These are phyloP conservation scores for Neonectria coccinea DNA, from an alignment of 2,329 filamentous ascomycete species.

Conservation along the genomic window DNA sequence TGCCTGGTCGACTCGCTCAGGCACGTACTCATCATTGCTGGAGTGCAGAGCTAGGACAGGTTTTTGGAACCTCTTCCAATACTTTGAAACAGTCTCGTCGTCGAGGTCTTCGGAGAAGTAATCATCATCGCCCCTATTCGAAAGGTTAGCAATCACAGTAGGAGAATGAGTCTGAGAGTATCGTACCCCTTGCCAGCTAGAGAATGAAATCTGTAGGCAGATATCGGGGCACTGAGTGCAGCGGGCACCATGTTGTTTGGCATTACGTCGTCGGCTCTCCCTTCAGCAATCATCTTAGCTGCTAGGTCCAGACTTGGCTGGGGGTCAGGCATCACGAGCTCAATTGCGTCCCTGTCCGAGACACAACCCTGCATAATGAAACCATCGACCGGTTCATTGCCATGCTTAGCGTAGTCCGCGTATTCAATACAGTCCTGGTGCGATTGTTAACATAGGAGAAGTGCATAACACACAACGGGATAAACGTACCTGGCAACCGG, in stretches of 20 bases:
- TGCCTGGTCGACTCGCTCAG: slow-evolving; percentile 67
- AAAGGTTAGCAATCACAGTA: background rate
- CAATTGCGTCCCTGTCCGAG: slow-evolving; percentile 77
- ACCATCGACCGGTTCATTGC: slow-evolving; percentile 72
- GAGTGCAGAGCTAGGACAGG: slow-evolving; percentile 75
- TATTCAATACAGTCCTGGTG: slow-evolving; percentile 69
- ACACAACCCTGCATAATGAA: slow-evolving; percentile 85
- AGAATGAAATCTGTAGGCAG: slow-evolving; percentile 65
- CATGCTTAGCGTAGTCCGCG: slow-evolving; percentile 55
- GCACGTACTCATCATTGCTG: slow-evolving; percentile 74
- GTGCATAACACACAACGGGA: background rate
- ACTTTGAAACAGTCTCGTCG: slow-evolving; percentile 64
- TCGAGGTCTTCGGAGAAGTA: slow-evolving; percentile 86
- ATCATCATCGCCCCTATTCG: slow-evolving; percentile 78
- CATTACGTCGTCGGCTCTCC: slow-evolving; percentile 67
- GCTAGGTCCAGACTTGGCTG: slow-evolving; percentile 62
- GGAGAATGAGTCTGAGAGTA: slow-evolving; percentile 14
- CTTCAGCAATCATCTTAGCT: slow-evolving; percentile 65
- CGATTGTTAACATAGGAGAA: slow-evolving; percentile 1
- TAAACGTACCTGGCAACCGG: slow-evolving; percentile 64
- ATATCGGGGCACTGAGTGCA: slow-evolving; percentile 59
- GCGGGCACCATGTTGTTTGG: slow-evolving; percentile 57
- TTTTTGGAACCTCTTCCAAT: slow-evolving; percentile 74
- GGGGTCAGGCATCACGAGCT: slow-evolving; percentile 58
- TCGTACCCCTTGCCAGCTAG: slow-evolving; percentile 63